Evolutionary conservation across 345 rosid species (phyloP), one percentile per base, ranked within the genome.

Genomic region (Geranium rotundifolium): DNA sequence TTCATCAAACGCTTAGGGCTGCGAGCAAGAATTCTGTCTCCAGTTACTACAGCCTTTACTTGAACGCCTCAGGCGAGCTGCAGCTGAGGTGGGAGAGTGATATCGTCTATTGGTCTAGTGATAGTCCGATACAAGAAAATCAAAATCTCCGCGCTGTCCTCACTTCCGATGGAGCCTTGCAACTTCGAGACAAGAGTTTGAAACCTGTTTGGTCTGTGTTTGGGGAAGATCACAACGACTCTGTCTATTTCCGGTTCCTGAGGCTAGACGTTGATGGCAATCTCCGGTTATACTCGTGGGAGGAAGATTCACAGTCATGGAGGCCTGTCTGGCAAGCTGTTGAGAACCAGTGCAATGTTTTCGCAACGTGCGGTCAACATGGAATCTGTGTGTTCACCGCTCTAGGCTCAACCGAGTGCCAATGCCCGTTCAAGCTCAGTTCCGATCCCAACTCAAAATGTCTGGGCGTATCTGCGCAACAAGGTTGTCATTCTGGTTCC

Each of bases 311-410:
- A 13, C 10, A 62, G 72, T 61, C 75, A 17, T 90, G 97, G 97
- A 81, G 68, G 77, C 66, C 92, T 7, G 95, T 82, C 62, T 90
- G 95, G 97, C 92, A 87, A 77, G 95, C 95, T 58, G 79, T 90
- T 76, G 95, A 84, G 78, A 84, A 87, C 73, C 97, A 87, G 57
- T 87, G 97, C 65, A 65, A 76, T 34, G 97, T 90, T 19, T 87
- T 87, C 66, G 97, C 95, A 17, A 87, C 91, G 37, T 90, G 97
- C 63, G 80, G 85, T 5, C 74, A 76, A 46, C 82, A 63, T 29
- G 90, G 90, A 52, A 76, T 90, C 57, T 90, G 97, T 62, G 70
- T 67, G n/a, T 74, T 74, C 61, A 77, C 84, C 63, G 65, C 74
- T 17, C 82, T 85, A 0, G 90, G 86, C 15, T 59, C 65, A 59